Percentiles rank a stretch among this genome's conserved stretches.
These are phyloP conservation scores for Tirmania nivea DNA, from an alignment of 495 filamentous ascomycete genomes.

Conservation along the genomic window DNA sequence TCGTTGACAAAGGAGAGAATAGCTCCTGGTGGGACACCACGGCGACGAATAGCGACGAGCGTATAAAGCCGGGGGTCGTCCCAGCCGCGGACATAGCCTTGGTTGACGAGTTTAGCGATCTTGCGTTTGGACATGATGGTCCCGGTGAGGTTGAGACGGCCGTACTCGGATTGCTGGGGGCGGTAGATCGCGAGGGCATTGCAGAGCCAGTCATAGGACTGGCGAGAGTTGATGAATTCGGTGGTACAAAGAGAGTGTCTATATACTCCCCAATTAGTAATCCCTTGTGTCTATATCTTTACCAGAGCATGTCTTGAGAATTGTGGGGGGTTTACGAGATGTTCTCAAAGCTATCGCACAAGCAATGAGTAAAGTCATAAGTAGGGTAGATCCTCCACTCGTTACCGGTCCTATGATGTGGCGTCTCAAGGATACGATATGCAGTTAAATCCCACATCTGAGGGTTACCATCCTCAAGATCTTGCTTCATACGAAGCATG, in stretches of 20 bases:
- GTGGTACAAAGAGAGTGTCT: conserved; percentile 67
- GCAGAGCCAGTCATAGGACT: conserved; percentile 77
- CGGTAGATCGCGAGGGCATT: conserved; percentile 52
- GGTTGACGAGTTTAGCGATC: conserved; percentile 53
- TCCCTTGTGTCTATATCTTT: no score
- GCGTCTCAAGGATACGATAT: conserved; percentile 48
- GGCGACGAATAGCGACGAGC: conserved; percentile 58
- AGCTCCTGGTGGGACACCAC: conserved; percentile 68
- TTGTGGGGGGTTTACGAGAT: conserved; percentile 32
- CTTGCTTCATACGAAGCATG: conserved; percentile 81
- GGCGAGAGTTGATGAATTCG: conserved; percentile 54
- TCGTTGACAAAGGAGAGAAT: conserved; percentile 75
- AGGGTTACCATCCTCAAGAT: conserved; percentile 37
- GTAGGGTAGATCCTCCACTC: conserved; percentile 77
- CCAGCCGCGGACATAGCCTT: conserved; percentile 56
- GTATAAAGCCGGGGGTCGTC: conserved; percentile 81
- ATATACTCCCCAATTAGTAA: background rate
- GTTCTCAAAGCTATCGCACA: conserved; percentile 73
- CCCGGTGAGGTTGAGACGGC: conserved; percentile 59
- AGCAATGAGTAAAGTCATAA: conserved; percentile 75
- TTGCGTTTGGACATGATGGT: conserved; percentile 70
- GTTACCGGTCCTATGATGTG: conserved; percentile 50
- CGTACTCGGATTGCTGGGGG: conserved; percentile 73
- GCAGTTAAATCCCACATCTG: conserved; percentile 62
- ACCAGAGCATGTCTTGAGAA: no score